phyloP scores from a whole-genome alignment of 495 filamentous ascomycete genomes.

The Gamarada debralockiae region DNA sequence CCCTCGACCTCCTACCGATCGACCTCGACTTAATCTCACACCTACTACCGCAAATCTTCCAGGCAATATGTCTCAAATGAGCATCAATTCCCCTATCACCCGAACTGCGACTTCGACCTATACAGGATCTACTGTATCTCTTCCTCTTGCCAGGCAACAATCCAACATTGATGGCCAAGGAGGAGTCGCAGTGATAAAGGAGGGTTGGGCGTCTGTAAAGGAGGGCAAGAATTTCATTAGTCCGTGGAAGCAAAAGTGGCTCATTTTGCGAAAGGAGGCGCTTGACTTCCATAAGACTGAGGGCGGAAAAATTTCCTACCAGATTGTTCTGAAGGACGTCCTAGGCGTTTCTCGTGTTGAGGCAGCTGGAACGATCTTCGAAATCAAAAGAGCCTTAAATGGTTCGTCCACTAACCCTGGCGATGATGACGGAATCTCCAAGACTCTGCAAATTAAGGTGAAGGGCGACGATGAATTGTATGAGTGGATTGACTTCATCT shows the following conservation, averaged over 20 bases:
- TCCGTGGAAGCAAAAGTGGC: slow-evolving; percentile 80
- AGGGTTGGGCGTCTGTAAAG: slow-evolving; percentile 80
- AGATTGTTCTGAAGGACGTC: slow-evolving; percentile 79
- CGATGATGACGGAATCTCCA: slow-evolving; percentile 69
- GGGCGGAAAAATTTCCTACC: slow-evolving; percentile 73
- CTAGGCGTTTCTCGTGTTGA: slow-evolving; percentile 82
- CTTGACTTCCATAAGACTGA: slow-evolving; percentile 92
- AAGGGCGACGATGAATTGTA: slow-evolving; percentile 95
- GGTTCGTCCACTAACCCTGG: slow-evolving; percentile 57
- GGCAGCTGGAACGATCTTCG: slow-evolving; percentile 81
- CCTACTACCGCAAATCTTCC: slow-evolving; percentile 65
- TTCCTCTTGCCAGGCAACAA: slow-evolving; percentile 58
- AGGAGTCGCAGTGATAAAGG: slow-evolving; percentile 74
- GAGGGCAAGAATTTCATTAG: slow-evolving; percentile 82
- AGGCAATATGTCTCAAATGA: slow-evolving; percentile 74
- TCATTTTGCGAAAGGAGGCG: slow-evolving; percentile 82
- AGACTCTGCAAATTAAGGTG: slow-evolving; percentile 81
- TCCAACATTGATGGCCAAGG: slow-evolving; percentile 58
- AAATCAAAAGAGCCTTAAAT: slow-evolving; percentile 73
- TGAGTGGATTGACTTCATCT: slow-evolving; percentile 97
- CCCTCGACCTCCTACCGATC: slow-evolving; percentile 81
- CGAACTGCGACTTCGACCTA: slow-evolving; percentile 56
- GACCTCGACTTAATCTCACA: slow-evolving; percentile 74
- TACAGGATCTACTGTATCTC: slow-evolving; percentile 60
- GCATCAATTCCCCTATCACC: slow-evolving; percentile 56